A percentile compares a stretch with the other conserved stretches of the same genome.
Evolutionary conservation across 257 asterid species (phyloP).

Genomic region (Hygrophila difformis): DNA sequence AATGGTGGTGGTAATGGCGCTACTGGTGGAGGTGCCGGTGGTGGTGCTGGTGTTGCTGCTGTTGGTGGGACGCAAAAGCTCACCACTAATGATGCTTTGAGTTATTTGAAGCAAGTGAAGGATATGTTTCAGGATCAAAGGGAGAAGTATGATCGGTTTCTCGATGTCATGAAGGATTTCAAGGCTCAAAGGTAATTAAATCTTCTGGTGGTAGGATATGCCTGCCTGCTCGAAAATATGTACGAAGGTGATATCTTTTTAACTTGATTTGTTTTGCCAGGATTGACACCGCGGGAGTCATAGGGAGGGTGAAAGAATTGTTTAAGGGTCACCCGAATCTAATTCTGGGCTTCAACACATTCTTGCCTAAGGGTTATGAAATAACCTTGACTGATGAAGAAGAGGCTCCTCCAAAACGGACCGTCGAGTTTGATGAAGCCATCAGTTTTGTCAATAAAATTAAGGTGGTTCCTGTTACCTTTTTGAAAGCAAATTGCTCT

Average conservation of each 20-base stretch:
- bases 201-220: slow-evolving; percentile 12
- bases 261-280: slow-evolving; percentile 35
- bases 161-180: slow-evolving; percentile 95
- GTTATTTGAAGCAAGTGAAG: slow-evolving; percentile 91
- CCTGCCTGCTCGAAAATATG: slow-evolving; percentile 10
- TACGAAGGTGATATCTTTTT: slow-evolving; percentile 7
- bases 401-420: slow-evolving; percentile 80
- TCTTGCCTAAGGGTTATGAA: slow-evolving; percentile 96
- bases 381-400: slow-evolving; percentile 83
- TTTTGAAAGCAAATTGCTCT: slow-evolving; percentile 1
- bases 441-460: slow-evolving; percentile 92
- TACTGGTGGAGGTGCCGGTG: slow-evolving; percentile 33
- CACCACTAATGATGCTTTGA: slow-evolving; percentile 84
- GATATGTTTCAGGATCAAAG: slow-evolving; percentile 94
- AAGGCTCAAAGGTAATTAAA: slow-evolving; percentile 83
- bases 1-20: slow-evolving; percentile 32
- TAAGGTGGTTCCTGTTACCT: slow-evolving; percentile 46
- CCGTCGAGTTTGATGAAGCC: slow-evolving; percentile 95
- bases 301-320: slow-evolving; percentile 85
- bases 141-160: slow-evolving; percentile 90
- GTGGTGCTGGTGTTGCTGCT: slow-evolving; percentile 27
- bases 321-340: slow-evolving; percentile 87
- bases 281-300: slow-evolving; percentile 90
- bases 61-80: slow-evolving; percentile 64
- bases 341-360: slow-evolving; percentile 94